Conservation (phyloP, 2,329 filamentous ascomycete genomes). For the Trichoderma sp. region DNA sequence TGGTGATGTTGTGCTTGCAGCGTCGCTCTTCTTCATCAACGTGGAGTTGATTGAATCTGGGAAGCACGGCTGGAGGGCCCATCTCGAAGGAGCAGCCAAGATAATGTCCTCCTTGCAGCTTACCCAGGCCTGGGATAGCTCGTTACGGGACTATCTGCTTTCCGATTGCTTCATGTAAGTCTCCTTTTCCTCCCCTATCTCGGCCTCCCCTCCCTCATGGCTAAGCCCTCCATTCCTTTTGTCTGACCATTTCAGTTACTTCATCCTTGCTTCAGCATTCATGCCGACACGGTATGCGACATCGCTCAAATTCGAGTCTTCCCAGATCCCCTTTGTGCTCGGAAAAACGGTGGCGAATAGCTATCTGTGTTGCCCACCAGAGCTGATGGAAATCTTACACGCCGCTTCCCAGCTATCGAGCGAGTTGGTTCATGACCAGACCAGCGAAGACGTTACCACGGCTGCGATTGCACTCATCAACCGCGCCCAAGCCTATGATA, state of each 20-base stretch:
- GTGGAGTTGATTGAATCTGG: conserved; percentile 55
- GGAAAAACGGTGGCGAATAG: conserved; percentile 48
- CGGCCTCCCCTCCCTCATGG: too few species aligned
- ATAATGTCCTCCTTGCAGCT: conserved; percentile 48
- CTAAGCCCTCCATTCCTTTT: neutral
- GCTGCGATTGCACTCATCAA: conserved; percentile 42
- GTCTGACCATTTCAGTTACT: conserved; percentile 41
- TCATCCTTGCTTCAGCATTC: conserved; percentile 51
- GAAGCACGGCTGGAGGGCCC: conserved; percentile 51
- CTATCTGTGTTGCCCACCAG: conserved; percentile 52
- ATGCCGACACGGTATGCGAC: conserved; percentile 40
- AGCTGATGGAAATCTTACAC: conserved; percentile 49
- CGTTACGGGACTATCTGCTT: conserved; percentile 49
- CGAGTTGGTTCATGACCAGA: conserved; percentile 34
- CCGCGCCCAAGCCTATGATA: conserved; percentile 46
- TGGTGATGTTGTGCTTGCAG: conserved; percentile 48
- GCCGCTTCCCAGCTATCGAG: conserved; percentile 47
- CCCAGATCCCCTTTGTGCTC: conserved; percentile 44
- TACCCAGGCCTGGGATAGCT: conserved; percentile 39
- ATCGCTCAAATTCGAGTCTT: conserved; percentile 42
- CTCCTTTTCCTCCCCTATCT: neutral
- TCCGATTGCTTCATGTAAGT: conserved; percentile 53
- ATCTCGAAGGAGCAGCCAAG: conserved; percentile 50
- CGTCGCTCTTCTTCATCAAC: conserved; percentile 54
- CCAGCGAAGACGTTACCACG: conserved; percentile 37